Base-by-base conservation (phyloP, 1,284 basidiomycete genomes). In the Irpex sp. region DNA sequence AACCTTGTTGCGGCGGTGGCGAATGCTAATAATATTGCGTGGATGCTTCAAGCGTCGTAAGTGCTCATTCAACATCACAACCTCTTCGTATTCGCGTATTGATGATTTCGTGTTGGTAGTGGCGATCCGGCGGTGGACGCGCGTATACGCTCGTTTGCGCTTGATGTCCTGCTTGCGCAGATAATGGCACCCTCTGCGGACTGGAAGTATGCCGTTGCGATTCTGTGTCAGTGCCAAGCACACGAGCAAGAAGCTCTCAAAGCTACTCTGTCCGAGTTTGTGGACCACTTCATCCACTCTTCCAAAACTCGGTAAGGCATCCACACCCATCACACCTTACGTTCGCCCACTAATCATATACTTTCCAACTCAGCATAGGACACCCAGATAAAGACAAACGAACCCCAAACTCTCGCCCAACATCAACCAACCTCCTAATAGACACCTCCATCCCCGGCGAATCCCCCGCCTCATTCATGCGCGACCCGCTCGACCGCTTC, bases 401-500 rank as follows among this genome's bases (percentile, higher is more conserved):
- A 8, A n/a, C 11, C 36, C 11, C n/a, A 15, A 21, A 15, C 54
- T 31, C 9, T 33, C 8, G 21, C 2, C 53, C 31, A 11, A 56
- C 19, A 11, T 37, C 36, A 7, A 46, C 21, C 6, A 57, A 21
- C 9, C 50, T 17, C 53, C 56, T 8, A 36, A 47, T 51, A 61
- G 8, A 8, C 21, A 6, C 39, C 15, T 26, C 26, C 26, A 26
- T 26, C 26, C 26, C 26, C 2, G 26, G 26, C 2, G 26, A 56
- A 1, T 6, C 17, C 4, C 39, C 6, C 54, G 35, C 3, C 46
- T 39, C 57, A 13, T 58, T 58, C 46, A 57, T 61, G 56, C 15
- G n/a, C 19, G 58, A 61, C 51, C 56, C 61, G n/a, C 56, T 61
- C 15, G 61, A 61, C 55, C 61, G 61, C 13, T 61, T 61, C 56